Evolutionary conservation across 768 basidiomycete species (phyloP).

Genomic region (Naganishia vishniacii): DNA sequence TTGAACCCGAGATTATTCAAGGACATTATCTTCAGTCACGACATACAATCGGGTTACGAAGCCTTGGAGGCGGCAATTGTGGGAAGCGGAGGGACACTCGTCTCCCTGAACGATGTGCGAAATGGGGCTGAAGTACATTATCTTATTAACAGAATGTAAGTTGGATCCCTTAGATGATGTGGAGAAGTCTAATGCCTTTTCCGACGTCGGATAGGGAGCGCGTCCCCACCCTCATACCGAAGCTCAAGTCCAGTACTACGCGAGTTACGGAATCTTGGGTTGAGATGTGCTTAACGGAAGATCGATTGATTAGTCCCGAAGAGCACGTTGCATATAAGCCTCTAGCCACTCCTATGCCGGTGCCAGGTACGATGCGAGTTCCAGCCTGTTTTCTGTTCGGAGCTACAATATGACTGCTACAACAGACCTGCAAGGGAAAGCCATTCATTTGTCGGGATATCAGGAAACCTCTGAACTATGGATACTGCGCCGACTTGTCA

Average conservation of each 20-base stretch:
- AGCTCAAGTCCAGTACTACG: constrained; percentile 23
- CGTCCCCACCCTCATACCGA: constrained; percentile 5
- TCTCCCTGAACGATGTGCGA: constrained; percentile 32
- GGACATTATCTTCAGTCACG: constrained; percentile 36
- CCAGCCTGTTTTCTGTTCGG: no score
- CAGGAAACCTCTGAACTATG: constrained; percentile 13
- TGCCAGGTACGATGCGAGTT: constrained; percentile 53
- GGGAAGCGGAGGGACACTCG: constrained; percentile 32
- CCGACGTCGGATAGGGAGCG: not conserved
- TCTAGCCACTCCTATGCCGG: constrained; percentile 57
- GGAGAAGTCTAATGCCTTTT: no score
- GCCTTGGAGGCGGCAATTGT: constrained; percentile 36
- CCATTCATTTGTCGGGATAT: constrained; percentile 11
- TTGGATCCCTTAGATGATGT: not conserved
- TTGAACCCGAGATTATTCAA: constrained; percentile 32
- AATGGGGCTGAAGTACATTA: constrained; percentile 39
- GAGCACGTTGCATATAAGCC: constrained; percentile 70
- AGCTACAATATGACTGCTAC: no score
- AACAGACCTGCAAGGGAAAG: not conserved
- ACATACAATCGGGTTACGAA: constrained; percentile 33
- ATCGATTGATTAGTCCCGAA: constrained; percentile 62
- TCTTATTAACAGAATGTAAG: constrained; percentile 42
- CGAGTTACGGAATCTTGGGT: constrained; percentile 87
- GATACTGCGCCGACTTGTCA: constrained; percentile 53
- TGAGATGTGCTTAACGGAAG: constrained; percentile 73